Evolutionary conservation across 306 rosid genomes (phyloP), one percentile per base, ranked within the genome.

Genomic region (Cicer bijugum): DNA sequence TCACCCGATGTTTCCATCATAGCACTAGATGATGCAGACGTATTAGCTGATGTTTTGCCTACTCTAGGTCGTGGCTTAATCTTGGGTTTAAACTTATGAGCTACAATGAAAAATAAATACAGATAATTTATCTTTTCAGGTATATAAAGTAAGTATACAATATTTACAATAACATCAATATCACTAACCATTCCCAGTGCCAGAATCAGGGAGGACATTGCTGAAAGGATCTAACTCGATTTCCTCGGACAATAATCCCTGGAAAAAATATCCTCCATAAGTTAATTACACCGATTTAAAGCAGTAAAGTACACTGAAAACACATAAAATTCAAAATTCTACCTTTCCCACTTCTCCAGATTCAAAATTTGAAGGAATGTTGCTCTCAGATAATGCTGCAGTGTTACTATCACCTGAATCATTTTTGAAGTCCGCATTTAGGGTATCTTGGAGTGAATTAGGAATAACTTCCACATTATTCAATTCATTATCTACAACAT

Each of bases 81-180:
- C 88, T 84, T 88, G 68, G 96, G 85, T 73, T 75, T 84, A 82
- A 89, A 87, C 84, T 81, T 83, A 65, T 59, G 80, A 75, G 80
- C 88, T 87, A 77, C 79, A 67, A 68, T 39, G 42, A 56, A 60
- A 58, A 58, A 69, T 0, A 53, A 57, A 64, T 43, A 58, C 42
- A 80, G 33, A 66, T 46, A 63, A 40, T 23, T 64, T 53, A 71
- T 47, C 20, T 59, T 80, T 77, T 16, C 69, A 46, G 75, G 15
- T 60, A 78, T 44, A 58, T 35, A n/a, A 38, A 43, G 74, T 2
- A 63, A 39, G 38, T 57, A 65, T 17, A 76, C 16, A 58, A 62
- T 23, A 44, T 50, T 69, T 17, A 76, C 16, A 58, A 62, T 23
- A 39, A 39, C 63, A 68, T 28, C 17, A 75, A 20, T 44, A 19